Base-by-base conservation (phyloP, 176 grass and related monocot species). In the Guadua angustifolia region DNA sequence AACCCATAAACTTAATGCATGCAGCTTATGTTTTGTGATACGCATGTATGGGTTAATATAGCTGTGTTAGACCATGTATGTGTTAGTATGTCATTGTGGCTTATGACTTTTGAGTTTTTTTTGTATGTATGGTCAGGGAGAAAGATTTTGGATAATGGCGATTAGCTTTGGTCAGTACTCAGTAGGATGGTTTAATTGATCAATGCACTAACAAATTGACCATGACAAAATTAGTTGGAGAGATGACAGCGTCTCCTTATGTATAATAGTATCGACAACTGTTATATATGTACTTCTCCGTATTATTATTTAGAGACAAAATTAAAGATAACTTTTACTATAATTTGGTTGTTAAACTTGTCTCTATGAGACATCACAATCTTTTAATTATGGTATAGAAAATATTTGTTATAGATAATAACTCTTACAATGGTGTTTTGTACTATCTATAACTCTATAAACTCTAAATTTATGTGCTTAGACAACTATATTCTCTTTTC, bases 41-140 rank as follows among this genome's bases (percentile, higher is more conserved):
- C 49, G 43, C 57, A 46, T 63, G 57, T 32, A 6, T 67, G 67
- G 55, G 56, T 83, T 83, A 73, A 73, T 83, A 83, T 83, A 83
- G 81, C 33, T 42, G 4, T 44, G 13, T 36, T 61, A 29, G 63
- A 35, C 47, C 5, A 52, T 53, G 45, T 6, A 49, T 43, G 22
- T 33, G 65, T 57, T 79, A 50, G 46, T 35, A 45, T 32, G 67
- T 19, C 55, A 38, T 10, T 16, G 17, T 71, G 50, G 33, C 9
- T 58, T 69, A 3, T 82, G 9, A 25, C 14, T 43, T 52, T 17
- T 26, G n/a, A 39, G 78, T 68, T 51, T 26, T 79, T 79, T 38
- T 45, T 79, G 77, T 52, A 53, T 53, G 49, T 16, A 0, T 50
- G 0, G 7, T n/a, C 2, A 32, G 19, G 21, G 59, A 33, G 16